A percentile compares a stretch with the other conserved stretches of the same genome.
phyloP scores from a whole-genome alignment of 2,329 filamentous ascomycete species.

The Cercospora brassicicola region DNA sequence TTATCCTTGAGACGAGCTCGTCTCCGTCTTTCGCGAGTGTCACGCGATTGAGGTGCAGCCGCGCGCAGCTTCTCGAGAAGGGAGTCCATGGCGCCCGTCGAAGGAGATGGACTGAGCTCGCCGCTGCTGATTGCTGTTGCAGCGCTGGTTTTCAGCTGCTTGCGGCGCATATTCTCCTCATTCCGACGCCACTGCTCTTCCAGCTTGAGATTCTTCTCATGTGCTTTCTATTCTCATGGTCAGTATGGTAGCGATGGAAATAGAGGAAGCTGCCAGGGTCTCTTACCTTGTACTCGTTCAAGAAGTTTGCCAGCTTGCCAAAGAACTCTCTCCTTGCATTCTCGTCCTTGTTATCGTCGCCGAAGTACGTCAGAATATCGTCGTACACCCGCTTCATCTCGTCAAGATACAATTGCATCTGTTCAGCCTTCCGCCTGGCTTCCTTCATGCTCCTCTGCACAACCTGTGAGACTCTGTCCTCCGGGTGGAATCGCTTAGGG shows the following conservation, averaged over 20 bases:
- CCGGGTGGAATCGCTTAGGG: constrained; percentile 95
- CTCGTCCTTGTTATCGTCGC: constrained; percentile 88
- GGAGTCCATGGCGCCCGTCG: constrained; percentile 92
- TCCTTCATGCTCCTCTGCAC: constrained; percentile 97
- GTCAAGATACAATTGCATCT: constrained; percentile 89
- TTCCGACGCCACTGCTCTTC: constrained; percentile 84
- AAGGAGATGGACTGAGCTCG: constrained; percentile 54
- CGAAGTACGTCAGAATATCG: constrained; percentile 95
- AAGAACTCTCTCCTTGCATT: constrained; percentile 96
- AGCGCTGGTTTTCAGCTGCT: constrained; percentile 61
- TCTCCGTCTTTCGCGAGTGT: constrained; percentile 83
- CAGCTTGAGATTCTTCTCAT: constrained; percentile 81
- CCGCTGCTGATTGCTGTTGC: constrained; percentile 34
- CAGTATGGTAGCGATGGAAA: constrained; percentile 12
- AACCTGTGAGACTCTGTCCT: constrained; percentile 88
- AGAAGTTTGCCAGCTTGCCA: constrained; percentile 83
- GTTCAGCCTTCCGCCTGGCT: constrained; percentile 89
- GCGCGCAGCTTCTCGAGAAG: constrained; percentile 91
- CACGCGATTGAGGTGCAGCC: constrained; percentile 83
- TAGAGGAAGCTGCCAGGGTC: not conserved
- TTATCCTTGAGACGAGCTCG: constrained; percentile 85
- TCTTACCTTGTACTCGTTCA: constrained; percentile 82
- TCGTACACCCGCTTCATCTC: constrained; percentile 90
- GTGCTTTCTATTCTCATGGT: constrained; percentile 63
- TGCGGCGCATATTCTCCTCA: constrained; percentile 89